Evolutionary conservation across 805 yeast species (phyloP), one percentile per base, ranked within the genome.

Genomic region (Candida tallmaniae): DNA sequence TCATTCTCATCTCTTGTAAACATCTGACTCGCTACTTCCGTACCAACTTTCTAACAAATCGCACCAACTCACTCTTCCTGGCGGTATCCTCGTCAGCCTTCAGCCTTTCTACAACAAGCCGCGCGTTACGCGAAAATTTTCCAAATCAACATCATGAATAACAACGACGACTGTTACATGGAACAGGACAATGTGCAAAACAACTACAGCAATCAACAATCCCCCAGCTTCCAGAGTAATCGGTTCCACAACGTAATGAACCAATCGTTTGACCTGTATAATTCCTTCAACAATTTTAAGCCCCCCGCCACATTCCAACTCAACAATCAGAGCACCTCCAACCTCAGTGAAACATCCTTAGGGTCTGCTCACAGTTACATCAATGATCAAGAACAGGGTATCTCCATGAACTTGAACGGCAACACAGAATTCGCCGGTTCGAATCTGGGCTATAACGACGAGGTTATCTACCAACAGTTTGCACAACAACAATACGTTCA

Each of bases 241-340:
- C 38, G 46, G 15, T 51, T 56, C 21, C 62, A 60, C 19, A 47
- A 55, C 42, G 48, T 36, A 40, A 42, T 18, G 31, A 33, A 36
- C 16, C 47, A 63, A 29, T 60, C 65, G 35, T 56, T 66, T 22
- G 73, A 65, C 39, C 54, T 62, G 28, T 48, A 49, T 24, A 44
- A 38, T 26, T 44, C 52, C 5, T 44, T 61, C 37, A 48, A 46
- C 32, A 49, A 46, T 31, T 66, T 65, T 42, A 60, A 56, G 34
- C 73, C 73, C 4, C 71, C 71, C 1, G 46, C 58, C n/a, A 18
- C 31, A 14, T 65, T 66, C 11, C 62, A 61, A 35, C 49, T 66
- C 41, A 58, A 56, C 43, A 66, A 66, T 44, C 48, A 49, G 38
- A 60, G 68, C 42, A 62, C 52, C 36, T 60, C 70, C 8, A 64